Evolutionary conservation across 78 protist genomes (phyloP), one percentile per base, ranked within the genome.

Genomic region (Dictyostelium capitatum): DNA sequence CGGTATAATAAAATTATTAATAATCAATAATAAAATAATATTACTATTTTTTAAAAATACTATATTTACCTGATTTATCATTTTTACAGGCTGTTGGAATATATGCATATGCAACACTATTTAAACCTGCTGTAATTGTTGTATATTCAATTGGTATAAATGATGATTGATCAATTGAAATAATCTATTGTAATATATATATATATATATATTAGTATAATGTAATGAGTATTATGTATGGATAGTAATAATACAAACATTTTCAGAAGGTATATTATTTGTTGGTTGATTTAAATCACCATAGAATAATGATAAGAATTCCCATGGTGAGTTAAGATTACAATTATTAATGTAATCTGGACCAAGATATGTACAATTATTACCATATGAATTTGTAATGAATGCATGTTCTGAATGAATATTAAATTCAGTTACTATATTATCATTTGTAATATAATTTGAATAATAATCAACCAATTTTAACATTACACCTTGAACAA

Each of bases 291-390:
- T 41, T 30, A 43, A 23, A 3, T 25, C 10, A 30, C 28, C 80
- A 23, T 83, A 54, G 6, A 96, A 25, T 12, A 25, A 74, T 7
- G 56, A 37, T 51, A 96, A 48, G 5, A 95, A 17, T 15, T 62
- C 80, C n/a, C 78, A 90, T 43, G 96, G 97, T 43, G 78, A 46
- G 32, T 92, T 92, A 7, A 56, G 77, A 37, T 57, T 28, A 80
- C 97, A 96, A 19, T 96, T 95, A 37, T 96, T 96, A 4, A 96
- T 96, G 41, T 92, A 96, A n/a, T 89, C 95, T 6, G 82, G 89
- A 20, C 97, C 97, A 3, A 92, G 46, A 41, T 53, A 92, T 53
- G 51, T 53, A 51, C 97, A 96, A 17, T 11, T 19, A 28, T 87
- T 79, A 10, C 97, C 96, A 83, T 17, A 95, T 19, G 25, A 28